Conservation (phyloP, 805 yeast genomes). For the Kuraishia molischiana region DNA sequence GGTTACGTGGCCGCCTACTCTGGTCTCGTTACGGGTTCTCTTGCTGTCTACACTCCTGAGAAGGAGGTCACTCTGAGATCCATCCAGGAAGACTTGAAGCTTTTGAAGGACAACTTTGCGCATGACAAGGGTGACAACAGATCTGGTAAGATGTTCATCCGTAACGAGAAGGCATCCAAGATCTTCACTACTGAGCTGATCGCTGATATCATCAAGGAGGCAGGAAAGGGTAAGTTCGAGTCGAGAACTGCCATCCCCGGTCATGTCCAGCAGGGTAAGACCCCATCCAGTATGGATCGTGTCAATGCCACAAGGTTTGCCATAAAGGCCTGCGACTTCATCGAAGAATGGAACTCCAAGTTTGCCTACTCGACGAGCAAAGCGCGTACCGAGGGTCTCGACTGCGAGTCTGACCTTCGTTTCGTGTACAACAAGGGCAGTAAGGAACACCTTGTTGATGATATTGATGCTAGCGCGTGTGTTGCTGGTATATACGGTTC, state of each 20-base stretch:
- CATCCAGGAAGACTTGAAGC: slow-evolving; percentile 54
- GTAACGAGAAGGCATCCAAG: slow-evolving; percentile 57
- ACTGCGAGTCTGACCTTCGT: slow-evolving; percentile 29
- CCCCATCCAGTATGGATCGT: slow-evolving; percentile 72
- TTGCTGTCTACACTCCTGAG: slow-evolving; percentile 72
- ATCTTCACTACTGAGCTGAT: slow-evolving; percentile 60
- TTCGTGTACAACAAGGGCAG: slow-evolving; percentile 40
- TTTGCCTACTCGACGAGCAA: neutral
- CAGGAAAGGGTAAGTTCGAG: slow-evolving; percentile 57
- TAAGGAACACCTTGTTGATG: slow-evolving; percentile 33
- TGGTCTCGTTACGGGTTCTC: slow-evolving; percentile 63
- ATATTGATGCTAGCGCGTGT: slow-evolving; percentile 35
- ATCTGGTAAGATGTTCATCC: slow-evolving; percentile 60
- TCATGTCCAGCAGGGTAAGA: slow-evolving; percentile 78
- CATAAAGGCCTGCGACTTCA: slow-evolving; percentile 57
- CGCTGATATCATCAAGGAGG: slow-evolving; percentile 61
- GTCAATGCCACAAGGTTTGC: slow-evolving; percentile 67
- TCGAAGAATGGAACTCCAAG: slow-evolving; percentile 30
- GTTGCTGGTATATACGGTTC: slow-evolving; percentile 70
- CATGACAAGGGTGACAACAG: slow-evolving; percentile 54
- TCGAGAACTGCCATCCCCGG: slow-evolving; percentile 79
- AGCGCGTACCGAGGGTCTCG: slow-evolving; percentile 1
- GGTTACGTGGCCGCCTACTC: slow-evolving; percentile 69
- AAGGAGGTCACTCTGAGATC: slow-evolving; percentile 50
- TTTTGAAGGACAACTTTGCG: slow-evolving; percentile 49